These are phyloP conservation scores for Pythium brachiatum DNA, from an alignment of 352 stramenopile species.

Conservation along the genomic window DNA sequence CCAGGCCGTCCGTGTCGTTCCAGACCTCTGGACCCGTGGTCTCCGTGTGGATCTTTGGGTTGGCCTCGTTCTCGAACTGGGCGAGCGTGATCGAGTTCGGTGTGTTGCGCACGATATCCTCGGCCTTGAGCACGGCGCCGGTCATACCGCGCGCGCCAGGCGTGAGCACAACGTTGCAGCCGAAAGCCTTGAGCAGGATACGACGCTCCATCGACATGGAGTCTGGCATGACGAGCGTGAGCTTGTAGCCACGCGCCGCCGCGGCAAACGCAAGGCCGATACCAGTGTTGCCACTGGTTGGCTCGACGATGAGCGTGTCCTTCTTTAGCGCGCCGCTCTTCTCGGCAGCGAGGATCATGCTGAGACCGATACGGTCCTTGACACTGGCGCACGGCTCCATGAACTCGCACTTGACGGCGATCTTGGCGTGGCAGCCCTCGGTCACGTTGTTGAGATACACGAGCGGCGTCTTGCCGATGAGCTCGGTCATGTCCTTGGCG, in stretches of 20 bases:
- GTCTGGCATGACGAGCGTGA: constrained; percentile 95
- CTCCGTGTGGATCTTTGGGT: constrained; percentile 89
- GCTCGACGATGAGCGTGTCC: constrained; percentile 90
- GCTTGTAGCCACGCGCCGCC: constrained; percentile 87
- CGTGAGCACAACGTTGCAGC: constrained; percentile 90
- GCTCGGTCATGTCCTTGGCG: constrained; percentile 91
- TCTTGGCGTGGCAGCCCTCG: constrained; percentile 75
- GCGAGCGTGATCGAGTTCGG: constrained; percentile 84
- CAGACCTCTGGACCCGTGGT: constrained; percentile 88
- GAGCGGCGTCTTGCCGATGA: constrained; percentile 95
- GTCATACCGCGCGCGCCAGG: constrained; percentile 84
- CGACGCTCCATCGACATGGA: constrained; percentile 95
- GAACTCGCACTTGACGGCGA: constrained; percentile 90
- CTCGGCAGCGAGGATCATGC: constrained; percentile 83
- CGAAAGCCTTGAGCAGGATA: constrained; percentile 93
- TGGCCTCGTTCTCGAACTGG: constrained; percentile 97
- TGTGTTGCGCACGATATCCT: constrained; percentile 73
- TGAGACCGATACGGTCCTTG: constrained; percentile 85
- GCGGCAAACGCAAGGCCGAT: constrained; percentile 93
- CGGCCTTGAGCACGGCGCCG: constrained; percentile 71
- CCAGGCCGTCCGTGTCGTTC: constrained; percentile 81
- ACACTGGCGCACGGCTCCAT: constrained; percentile 87
- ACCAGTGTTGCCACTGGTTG: constrained; percentile 94
- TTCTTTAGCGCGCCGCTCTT: constrained; percentile 62
- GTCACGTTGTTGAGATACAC: constrained; percentile 90